Conservation (phyloP, 495 filamentous ascomycete genomes). For the Trichoderma orchidacearum region DNA sequence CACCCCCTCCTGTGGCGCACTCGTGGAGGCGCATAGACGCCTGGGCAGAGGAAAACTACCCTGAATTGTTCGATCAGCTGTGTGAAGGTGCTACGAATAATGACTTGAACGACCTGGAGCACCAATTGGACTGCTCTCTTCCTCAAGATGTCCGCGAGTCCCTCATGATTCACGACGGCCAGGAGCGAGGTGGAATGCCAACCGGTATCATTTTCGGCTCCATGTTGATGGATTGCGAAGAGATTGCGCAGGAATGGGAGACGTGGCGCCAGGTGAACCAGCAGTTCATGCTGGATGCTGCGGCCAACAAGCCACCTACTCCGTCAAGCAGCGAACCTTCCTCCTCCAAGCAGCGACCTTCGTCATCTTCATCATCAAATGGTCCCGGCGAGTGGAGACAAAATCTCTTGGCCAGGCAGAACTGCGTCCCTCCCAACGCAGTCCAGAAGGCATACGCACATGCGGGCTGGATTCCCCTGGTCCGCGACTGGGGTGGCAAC, state of each 20-base stretch:
- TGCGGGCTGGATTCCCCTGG: conserved; percentile 89
- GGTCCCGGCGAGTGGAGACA: conserved; percentile 62
- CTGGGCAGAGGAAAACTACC: conserved; percentile 91
- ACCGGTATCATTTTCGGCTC: conserved; percentile 86
- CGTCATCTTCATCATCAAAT: conserved; percentile 27
- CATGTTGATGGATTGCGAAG: conserved; percentile 97
- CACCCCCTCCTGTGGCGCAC: conserved; percentile 73
- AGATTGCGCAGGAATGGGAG: conserved; percentile 95
- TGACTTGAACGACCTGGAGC: conserved; percentile 93
- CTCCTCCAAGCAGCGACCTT: conserved; percentile 24
- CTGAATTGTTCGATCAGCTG: conserved; percentile 85
- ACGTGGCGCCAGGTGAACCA: conserved; percentile 91
- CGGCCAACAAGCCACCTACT: conserved; percentile 38
- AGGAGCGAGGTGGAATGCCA: conserved; percentile 82
- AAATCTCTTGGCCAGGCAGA: conserved; percentile 72
- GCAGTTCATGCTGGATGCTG: conserved; percentile 56
- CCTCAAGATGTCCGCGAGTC: conserved; percentile 92
- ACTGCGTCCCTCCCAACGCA: conserved; percentile 71
- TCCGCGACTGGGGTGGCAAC: conserved; percentile 97
- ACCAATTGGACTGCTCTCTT: conserved; percentile 87
- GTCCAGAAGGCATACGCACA: conserved; percentile 92
- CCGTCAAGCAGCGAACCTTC: conserved; percentile 39
- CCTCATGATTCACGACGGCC: conserved; percentile 79
- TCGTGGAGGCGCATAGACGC: conserved; percentile 89
- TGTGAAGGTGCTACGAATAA: conserved; percentile 84